Conservation (phyloP, 129 eudicot genomes). For the Ambrosia artemisiifolia region DNA sequence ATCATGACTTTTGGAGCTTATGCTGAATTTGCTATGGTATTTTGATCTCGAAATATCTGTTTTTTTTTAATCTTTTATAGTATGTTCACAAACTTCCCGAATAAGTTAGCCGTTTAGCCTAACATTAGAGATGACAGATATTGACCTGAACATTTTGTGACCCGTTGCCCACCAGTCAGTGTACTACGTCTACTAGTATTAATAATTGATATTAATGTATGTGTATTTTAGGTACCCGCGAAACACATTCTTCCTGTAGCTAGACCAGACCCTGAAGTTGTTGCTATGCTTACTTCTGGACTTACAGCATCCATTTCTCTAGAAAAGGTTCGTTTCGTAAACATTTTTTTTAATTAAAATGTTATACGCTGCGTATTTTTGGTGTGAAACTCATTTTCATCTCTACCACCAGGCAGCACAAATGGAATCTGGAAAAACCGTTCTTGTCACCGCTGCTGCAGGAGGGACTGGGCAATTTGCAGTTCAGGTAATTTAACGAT, state of each 20-base stretch:
- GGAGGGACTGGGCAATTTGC: constrained; percentile 99
- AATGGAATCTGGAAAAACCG: constrained; percentile 76
- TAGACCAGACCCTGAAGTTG: constrained; percentile 93
- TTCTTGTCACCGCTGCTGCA: constrained; percentile 98
- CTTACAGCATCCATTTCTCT: constrained; percentile 92
- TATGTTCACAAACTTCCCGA: too few species aligned
- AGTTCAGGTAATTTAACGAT: constrained; percentile 63
- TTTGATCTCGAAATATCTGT: background rate
- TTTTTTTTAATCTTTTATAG: background rate
- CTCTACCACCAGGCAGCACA: constrained; percentile 67
- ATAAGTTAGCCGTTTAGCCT: background rate
- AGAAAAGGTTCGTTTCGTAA: constrained; percentile 56
- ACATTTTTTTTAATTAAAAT: background rate
- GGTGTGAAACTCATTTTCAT: background rate
- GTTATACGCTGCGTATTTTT: background rate
- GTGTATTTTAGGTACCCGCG: constrained; percentile 63
- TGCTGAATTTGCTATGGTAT: constrained; percentile 81
- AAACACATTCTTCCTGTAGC: constrained; percentile 88
- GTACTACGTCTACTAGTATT: background rate
- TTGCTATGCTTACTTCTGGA: constrained; percentile 99
- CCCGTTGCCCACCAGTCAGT: background rate
- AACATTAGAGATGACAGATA: background rate
- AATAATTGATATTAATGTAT: constrained; percentile 3
- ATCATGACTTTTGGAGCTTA: constrained; percentile 86
- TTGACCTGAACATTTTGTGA: background rate